Evolutionary conservation across 2,329 filamentous ascomycete species (phyloP), one percentile per base, ranked within the genome.

Genomic region (Epichloe elymi): DNA sequence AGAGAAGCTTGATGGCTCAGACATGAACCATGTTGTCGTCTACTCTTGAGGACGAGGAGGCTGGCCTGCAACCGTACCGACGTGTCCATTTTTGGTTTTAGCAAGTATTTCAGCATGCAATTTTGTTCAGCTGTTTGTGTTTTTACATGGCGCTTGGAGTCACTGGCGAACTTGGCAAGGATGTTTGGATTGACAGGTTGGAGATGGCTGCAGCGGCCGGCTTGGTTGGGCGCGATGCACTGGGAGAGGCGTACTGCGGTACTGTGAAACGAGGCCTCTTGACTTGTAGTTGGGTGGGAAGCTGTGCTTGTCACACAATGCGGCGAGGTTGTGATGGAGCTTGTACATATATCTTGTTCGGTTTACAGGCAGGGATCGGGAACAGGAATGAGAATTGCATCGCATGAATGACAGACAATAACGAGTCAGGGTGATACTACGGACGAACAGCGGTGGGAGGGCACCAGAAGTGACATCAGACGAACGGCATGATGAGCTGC

Each of bases 121-220:
- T 58, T 50, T 54, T 64, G 59, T 59, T 64, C 58, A 38, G 46
- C 48, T 51, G 52, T 49, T 61, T 64, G 59, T 59, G 61, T 62
- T 68, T 60, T 64, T 61, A 65, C 62, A 66, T 55, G 67, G 68
- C 67, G 68, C 66, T 67, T 58, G 67, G 67, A 69, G 68, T 70
- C 61, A 59, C 56, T 59, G 65, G 65, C 60, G 62, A 62, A 63
- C 61, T 61, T 60, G 60, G 55, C 58, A 56, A 58, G 52, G 64
- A 60, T 49, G 40, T 39, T 63, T 62, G 66, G 63, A 65, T 65
- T 63, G 60, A 58, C 58, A 57, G 59, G 61, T 59, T 61, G 64
- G 65, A 66, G 65, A 66, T 65, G 64, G 62, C 59, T 61, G 60
- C 20, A 42, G 41, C 30, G 30, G 38, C 43, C 35, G 40, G 33